Evolutionary conservation across 306 rosid genomes (phyloP).

Genomic region (Castanea sativa): DNA sequence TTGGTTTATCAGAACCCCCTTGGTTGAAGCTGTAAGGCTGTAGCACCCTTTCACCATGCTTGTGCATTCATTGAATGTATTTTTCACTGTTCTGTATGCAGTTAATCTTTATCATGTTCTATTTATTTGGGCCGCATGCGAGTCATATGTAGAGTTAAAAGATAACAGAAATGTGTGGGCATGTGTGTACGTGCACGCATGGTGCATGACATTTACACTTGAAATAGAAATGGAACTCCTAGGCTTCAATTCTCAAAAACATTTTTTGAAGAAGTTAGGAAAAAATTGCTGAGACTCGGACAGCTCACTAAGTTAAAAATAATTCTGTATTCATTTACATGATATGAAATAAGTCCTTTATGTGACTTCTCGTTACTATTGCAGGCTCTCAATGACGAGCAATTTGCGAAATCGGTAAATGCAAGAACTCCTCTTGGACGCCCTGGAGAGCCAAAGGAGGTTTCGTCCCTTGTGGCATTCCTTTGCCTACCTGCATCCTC

Average conservation of each 20-base stretch:
- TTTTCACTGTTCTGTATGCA: too few relatives aligned
- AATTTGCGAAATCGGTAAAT: not conserved
- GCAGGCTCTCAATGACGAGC: not conserved
- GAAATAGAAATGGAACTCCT: slow-evolving; percentile 1
- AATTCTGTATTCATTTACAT: not conserved
- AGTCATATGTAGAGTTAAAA: not conserved
- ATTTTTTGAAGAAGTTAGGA: too few relatives aligned
- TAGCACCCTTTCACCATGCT: not conserved
- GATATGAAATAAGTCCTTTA: not conserved
- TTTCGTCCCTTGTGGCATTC: not conserved
- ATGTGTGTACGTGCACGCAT: too few relatives aligned
- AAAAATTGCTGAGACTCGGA: not conserved
- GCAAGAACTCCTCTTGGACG: not conserved
- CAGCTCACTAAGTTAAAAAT: not conserved
- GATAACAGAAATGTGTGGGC: not conserved
- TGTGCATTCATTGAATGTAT: not conserved
- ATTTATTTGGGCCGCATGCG: slow-evolving; percentile 32
- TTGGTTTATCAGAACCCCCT: not conserved
- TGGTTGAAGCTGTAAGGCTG: not conserved
- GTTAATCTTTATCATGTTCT: too few relatives aligned
- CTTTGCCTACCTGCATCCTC: not conserved
- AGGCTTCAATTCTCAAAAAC: too few relatives aligned
- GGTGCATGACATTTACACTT: not conserved
- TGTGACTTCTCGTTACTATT: not conserved
- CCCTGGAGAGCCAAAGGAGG: not conserved